A percentile compares a stretch with the other conserved stretches of the same genome.
Evolutionary conservation across 352 stramenopile genomes (phyloP).

Genomic region (Phytophthora palmivora): DNA sequence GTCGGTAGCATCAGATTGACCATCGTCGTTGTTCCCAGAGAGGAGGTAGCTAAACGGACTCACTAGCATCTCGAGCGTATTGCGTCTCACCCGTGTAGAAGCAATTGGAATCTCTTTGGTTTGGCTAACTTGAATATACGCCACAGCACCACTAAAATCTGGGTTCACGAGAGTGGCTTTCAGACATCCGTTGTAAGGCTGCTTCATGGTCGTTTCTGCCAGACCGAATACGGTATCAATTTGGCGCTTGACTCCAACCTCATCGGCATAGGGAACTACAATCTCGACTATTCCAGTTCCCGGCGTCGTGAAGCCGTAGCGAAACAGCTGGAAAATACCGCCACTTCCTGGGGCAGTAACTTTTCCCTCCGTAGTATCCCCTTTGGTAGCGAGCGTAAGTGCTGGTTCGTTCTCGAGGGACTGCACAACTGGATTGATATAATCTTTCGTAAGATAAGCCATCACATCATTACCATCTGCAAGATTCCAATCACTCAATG

Average conservation of each 20-base stretch:
- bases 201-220: conserved; percentile 54
- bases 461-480: conserved; percentile 46
- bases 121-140: conserved; percentile 54
- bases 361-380: conserved; percentile 16
- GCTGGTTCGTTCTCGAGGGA: conserved; percentile 45
- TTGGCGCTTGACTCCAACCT: conserved; percentile 45
- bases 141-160: conserved; percentile 49
- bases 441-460: conserved; percentile 59
- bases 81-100: conserved; percentile 46
- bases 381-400: conserved; percentile 39
- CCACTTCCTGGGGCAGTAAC: conserved; percentile 42
- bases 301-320: conserved; percentile 38
- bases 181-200: conserved; percentile 52
- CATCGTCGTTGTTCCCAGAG: conserved; percentile 14
- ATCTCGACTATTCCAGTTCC: conserved; percentile 1
- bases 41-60: conserved; percentile 76
- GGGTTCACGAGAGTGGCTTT: conserved; percentile 61
- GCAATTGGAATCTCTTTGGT: conserved; percentile 43
- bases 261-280: conserved; percentile 47
- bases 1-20: conserved; percentile 4
- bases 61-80: conserved; percentile 76
- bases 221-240: conserved; percentile 70
- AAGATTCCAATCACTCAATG: conserved; percentile 60
- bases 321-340: conserved; percentile 79
- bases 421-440: conserved; percentile 37